These are phyloP conservation scores for Yamagishiella unicocca DNA, from an alignment of 139 green algal species.

Conservation along the genomic window DNA sequence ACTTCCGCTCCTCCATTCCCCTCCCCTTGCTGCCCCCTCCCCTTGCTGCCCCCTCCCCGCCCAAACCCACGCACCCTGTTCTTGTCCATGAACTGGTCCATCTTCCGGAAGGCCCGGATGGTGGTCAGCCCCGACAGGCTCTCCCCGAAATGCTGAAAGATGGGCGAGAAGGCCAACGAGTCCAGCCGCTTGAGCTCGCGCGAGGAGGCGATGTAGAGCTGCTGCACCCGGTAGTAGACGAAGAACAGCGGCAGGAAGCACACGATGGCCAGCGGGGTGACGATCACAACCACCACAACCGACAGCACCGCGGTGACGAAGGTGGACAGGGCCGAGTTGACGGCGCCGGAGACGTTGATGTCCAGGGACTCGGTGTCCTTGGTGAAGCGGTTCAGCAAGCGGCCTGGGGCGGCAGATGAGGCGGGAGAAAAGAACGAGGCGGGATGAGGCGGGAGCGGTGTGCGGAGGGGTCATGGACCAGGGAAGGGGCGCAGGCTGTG, in stretches of 20 bases:
- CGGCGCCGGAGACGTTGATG: slow-evolving; percentile 52
- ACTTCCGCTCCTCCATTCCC: neutral
- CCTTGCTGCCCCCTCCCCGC: neutral
- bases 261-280: slow-evolving; percentile 72
- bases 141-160: slow-evolving; percentile 86
- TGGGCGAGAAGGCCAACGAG: slow-evolving; percentile 83
- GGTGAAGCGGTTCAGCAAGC: slow-evolving; percentile 90
- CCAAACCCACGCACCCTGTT: slow-evolving; percentile 48
- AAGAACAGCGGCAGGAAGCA: slow-evolving; percentile 73
- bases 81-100: slow-evolving; percentile 65
- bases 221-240: slow-evolving; percentile 76
- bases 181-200: slow-evolving; percentile 93
- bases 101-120: slow-evolving; percentile 85
- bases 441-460: neutral
- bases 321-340: slow-evolving; percentile 61
- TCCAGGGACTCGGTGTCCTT: slow-evolving; percentile 88
- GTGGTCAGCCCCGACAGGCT: slow-evolving; percentile 80
- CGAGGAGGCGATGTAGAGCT: slow-evolving; percentile 79
- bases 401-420: slow-evolving; percentile 62
- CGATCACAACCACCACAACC: slow-evolving; percentile 73
- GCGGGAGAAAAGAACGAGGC: too few species aligned
- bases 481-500: neutral
- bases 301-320: slow-evolving; percentile 63
- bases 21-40: neutral
- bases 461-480: neutral